A percentile compares a stretch with the other conserved stretches of the same genome.
Conservation (phyloP, 805 yeast species). For the Priceomyces castillae region DNA sequence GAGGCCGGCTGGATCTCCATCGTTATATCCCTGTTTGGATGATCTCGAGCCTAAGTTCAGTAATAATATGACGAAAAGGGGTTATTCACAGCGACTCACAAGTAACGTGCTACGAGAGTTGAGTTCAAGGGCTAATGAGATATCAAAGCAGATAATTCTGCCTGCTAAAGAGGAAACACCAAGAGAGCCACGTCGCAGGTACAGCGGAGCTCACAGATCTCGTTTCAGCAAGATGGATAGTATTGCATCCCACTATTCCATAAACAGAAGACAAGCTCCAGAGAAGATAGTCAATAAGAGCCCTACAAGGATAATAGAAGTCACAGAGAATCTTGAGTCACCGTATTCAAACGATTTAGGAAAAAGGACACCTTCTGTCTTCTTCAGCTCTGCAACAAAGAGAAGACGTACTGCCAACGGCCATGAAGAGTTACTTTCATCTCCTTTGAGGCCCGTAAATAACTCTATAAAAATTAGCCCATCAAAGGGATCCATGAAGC, state of each 20-base stretch:
- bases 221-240: constrained; percentile 47
- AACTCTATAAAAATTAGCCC: constrained; percentile 2
- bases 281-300: background rate
- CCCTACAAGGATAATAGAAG: constrained; percentile 1
- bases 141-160: constrained; percentile 19
- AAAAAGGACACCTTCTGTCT: constrained; percentile 10
- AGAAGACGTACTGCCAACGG: constrained; percentile 42
- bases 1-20: constrained; percentile 6
- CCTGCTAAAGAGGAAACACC: constrained; percentile 11
- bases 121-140: constrained; percentile 39
- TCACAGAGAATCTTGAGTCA: constrained; percentile 3
- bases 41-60: constrained; percentile 11
- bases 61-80: constrained; percentile 37
- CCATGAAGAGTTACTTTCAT: constrained; percentile 31
- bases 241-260: constrained; percentile 48
- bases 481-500: constrained; percentile 5
- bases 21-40: constrained; percentile 9
- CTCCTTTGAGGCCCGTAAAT: background rate
- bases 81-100: constrained; percentile 48
- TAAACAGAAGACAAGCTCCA: constrained; percentile 15
- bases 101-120: constrained; percentile 46
- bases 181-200: constrained; percentile 25
- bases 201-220: constrained; percentile 31
- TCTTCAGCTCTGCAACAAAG: constrained; percentile 18
- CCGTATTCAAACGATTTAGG: constrained; percentile 6